phyloP scores from a whole-genome alignment of 768 basidiomycete genomes.

The Naganishia friedmannii region DNA sequence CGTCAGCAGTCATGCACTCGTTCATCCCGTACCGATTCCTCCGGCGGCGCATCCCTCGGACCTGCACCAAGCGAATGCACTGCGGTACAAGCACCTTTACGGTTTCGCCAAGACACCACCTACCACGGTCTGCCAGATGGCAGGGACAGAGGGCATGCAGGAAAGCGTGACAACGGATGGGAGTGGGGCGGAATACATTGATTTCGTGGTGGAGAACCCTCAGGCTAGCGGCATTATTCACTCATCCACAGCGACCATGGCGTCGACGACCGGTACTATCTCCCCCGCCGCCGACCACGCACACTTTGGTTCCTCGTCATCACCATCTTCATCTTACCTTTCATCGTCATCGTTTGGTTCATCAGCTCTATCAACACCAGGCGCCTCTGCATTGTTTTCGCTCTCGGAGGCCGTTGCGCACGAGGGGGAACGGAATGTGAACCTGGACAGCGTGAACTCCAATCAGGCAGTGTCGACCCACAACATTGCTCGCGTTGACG shows the following conservation, averaged over 20 bases:
- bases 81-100: conserved; percentile 18
- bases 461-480: too few species aligned
- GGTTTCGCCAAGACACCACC: neutral
- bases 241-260: neutral
- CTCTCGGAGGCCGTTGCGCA: too few species aligned
- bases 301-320: neutral
- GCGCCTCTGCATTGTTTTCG: neutral
- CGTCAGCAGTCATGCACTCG: neutral
- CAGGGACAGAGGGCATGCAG: neutral
- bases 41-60: neutral
- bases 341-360: neutral
- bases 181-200: neutral
- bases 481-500: too few species aligned
- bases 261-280: neutral
- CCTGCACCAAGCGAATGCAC: neutral
- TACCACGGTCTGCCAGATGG: neutral
- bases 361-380: neutral
- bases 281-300: neutral
- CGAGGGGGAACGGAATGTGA: too few species aligned
- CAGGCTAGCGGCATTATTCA: neutral
- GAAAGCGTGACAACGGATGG: neutral
- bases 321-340: neutral
- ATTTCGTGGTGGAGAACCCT: neutral
- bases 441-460: too few species aligned
- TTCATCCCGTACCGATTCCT: neutral